A percentile compares a stretch with the other conserved stretches of the same genome.
Conservation (phyloP, 164 flowering plant species). For the Chimonanthus praecox region DNA sequence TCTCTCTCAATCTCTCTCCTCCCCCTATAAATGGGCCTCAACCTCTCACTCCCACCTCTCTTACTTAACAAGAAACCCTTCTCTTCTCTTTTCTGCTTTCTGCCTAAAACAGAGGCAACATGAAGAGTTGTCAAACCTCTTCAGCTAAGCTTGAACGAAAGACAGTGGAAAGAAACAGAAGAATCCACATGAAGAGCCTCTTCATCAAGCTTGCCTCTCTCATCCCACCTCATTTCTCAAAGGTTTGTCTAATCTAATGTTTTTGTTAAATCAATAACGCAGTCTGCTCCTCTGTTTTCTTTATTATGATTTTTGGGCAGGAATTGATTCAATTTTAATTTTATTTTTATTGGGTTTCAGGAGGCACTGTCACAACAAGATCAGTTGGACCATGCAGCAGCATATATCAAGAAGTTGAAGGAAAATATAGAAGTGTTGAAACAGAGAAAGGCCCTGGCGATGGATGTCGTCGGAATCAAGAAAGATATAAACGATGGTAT, state of each 20-base stretch:
- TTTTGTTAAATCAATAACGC: too few species aligned
- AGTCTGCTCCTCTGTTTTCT: not conserved
- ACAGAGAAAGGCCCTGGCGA: constrained; percentile 23
- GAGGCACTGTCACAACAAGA: not conserved
- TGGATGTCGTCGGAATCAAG: not conserved
- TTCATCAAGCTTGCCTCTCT: constrained; percentile 40
- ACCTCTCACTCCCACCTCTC: too few species aligned
- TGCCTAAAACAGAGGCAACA: not conserved
- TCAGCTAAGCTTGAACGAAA: constrained; percentile 31
- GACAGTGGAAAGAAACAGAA: constrained; percentile 38
- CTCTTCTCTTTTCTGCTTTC: too few species aligned
- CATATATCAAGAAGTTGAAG: not conserved
- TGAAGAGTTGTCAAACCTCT: constrained; percentile 11
- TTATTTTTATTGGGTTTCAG: not conserved
- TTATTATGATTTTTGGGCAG: not conserved
- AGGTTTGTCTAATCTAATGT: constrained; percentile 12
- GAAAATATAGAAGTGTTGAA: constrained; percentile 1
- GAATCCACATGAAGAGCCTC: constrained; percentile 40
- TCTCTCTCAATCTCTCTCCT: too few species aligned
- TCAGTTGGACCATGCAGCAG: not conserved
- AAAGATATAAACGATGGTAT: constrained; percentile 2
- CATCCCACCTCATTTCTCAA: constrained; percentile 29
- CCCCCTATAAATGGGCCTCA: too few species aligned
- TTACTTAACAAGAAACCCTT: too few species aligned
- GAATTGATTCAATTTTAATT: not conserved